These are phyloP conservation scores for Sporopachydermia lactativora DNA, from an alignment of 805 yeast species.

Conservation along the genomic window DNA sequence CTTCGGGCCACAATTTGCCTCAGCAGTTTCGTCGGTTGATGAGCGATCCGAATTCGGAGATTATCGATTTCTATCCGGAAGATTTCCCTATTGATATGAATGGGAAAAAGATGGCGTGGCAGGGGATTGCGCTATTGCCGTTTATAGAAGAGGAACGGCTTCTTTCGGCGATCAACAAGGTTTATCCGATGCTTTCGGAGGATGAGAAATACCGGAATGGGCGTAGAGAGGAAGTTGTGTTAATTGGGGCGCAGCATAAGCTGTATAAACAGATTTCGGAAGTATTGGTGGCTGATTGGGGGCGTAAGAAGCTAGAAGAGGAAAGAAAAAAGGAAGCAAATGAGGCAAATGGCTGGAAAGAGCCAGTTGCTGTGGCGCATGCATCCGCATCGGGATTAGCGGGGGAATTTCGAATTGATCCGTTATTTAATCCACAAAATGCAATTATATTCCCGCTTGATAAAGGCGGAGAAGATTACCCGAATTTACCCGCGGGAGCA, in stretches of 20 bases:
- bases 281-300: conserved; percentile 29
- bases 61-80: conserved; percentile 83
- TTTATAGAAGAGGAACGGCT: conserved; percentile 78
- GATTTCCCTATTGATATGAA: conserved; percentile 88
- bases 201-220: conserved; percentile 61
- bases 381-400: conserved; percentile 18
- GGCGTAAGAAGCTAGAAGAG: conserved; percentile 19
- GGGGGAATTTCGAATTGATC: conserved; percentile 17
- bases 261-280: conserved; percentile 26
- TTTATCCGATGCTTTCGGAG: conserved; percentile 49
- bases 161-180: conserved; percentile 46
- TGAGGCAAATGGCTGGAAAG: conserved; percentile 9
- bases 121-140: conserved; percentile 81
- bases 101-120: conserved; percentile 92
- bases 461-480: conserved; percentile 18
- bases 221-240: conserved; percentile 52
- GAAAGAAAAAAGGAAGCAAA: conserved; percentile 19
- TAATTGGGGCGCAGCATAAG: conserved; percentile 51
- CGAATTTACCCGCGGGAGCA: conserved; percentile 30
- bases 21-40: conserved; percentile 67
- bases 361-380: conserved; percentile 11
- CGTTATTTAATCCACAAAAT: conserved; percentile 23
- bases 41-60: conserved; percentile 68
- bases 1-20: conserved; percentile 78
- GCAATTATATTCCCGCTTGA: conserved; percentile 31